A percentile compares a stretch with the other conserved stretches of the same genome.
These are phyloP conservation scores for Pseudogymnoascus sp. DNA, from an alignment of 2,329 filamentous ascomycete genomes.

Conservation along the genomic window DNA sequence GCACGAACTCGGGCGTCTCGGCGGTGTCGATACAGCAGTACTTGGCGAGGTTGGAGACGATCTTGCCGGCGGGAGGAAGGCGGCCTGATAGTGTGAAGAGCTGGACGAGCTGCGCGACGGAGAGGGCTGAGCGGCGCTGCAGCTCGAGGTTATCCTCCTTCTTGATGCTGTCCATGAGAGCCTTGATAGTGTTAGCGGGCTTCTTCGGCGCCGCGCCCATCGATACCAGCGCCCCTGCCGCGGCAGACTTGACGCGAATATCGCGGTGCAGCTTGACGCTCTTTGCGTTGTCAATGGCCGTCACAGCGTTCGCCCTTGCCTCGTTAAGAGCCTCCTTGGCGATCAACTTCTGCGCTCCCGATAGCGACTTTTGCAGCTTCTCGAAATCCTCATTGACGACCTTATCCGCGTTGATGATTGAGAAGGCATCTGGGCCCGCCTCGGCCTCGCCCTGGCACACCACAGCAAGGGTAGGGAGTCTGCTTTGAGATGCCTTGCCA, in stretches of 20 bases:
- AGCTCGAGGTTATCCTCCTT: constrained; percentile 85
- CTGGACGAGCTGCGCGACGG: constrained; percentile 77
- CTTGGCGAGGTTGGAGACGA: constrained; percentile 90
- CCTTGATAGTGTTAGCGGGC: constrained; percentile 85
- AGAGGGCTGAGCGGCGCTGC: constrained; percentile 76
- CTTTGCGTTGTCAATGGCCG: constrained; percentile 73
- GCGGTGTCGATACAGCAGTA: constrained; percentile 97
- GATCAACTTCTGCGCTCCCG: constrained; percentile 79
- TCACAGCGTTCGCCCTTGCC: constrained; percentile 60
- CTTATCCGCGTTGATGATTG: constrained; percentile 77
- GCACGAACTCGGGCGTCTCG: constrained; percentile 89
- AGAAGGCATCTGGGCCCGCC: constrained; percentile 88
- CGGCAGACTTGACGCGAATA: constrained; percentile 75
- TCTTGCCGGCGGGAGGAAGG: constrained; percentile 83
- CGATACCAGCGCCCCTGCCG: constrained; percentile 82
- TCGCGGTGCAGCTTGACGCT: constrained; percentile 74
- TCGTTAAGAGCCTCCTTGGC: constrained; percentile 72
- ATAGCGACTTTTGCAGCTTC: constrained; percentile 77
- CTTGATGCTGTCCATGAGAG: constrained; percentile 97
- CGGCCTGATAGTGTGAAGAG: constrained; percentile 75
- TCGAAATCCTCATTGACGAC: constrained; percentile 82
- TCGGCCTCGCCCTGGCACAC: constrained; percentile 90
- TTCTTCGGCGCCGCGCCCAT: constrained; percentile 86
- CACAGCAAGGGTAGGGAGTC: constrained; percentile 74
- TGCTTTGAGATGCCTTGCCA: constrained; percentile 68